phyloP scores from a whole-genome alignment of 2,329 filamentous ascomycete species.

The Colletotrichum lupini region DNA sequence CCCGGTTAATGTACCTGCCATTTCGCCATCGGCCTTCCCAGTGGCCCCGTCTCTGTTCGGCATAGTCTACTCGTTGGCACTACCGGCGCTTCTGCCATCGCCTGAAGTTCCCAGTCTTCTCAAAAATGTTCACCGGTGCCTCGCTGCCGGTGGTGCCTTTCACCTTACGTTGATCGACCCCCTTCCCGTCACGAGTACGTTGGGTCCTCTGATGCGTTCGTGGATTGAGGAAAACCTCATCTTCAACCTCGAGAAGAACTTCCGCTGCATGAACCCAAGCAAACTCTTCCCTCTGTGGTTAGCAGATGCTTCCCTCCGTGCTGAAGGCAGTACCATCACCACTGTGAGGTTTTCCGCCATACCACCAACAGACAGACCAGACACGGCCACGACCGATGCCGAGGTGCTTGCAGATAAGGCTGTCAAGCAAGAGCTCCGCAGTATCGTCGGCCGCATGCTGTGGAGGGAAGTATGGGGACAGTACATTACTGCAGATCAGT shows the following conservation, averaged over 20 bases:
- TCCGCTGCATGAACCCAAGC: constrained; percentile 69
- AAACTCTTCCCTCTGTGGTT: constrained; percentile 70
- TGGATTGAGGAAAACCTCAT: constrained; percentile 74
- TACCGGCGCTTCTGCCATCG: constrained; percentile 67
- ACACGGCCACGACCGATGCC: constrained; percentile 36
- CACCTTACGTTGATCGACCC: constrained; percentile 73
- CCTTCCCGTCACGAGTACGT: constrained; percentile 61
- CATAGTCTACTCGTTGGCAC: constrained; percentile 61
- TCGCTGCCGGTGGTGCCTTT: constrained; percentile 65
- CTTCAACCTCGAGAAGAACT: constrained; percentile 67
- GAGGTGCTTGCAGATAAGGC: constrained; percentile 44
- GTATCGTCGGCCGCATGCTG: constrained; percentile 64
- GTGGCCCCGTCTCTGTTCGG: constrained; percentile 57
- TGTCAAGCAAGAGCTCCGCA: constrained; percentile 60
- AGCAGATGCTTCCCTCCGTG: constrained; percentile 62
- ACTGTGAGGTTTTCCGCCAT: constrained; percentile 62
- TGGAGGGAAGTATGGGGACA: constrained; percentile 72
- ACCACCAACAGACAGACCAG: constrained; percentile 42
- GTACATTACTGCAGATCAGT: constrained; percentile 59
- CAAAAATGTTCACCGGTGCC: constrained; percentile 64
- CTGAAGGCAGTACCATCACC: constrained; percentile 58
- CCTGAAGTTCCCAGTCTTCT: constrained; percentile 67
- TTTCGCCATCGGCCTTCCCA: constrained; percentile 49
- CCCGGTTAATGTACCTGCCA: constrained; percentile 51
- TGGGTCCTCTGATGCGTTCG: constrained; percentile 66